A percentile compares a stretch with the other conserved stretches of the same genome.
Conservation (phyloP, 2,329 filamentous ascomycete species). For the Zymoseptoria passerinii region DNA sequence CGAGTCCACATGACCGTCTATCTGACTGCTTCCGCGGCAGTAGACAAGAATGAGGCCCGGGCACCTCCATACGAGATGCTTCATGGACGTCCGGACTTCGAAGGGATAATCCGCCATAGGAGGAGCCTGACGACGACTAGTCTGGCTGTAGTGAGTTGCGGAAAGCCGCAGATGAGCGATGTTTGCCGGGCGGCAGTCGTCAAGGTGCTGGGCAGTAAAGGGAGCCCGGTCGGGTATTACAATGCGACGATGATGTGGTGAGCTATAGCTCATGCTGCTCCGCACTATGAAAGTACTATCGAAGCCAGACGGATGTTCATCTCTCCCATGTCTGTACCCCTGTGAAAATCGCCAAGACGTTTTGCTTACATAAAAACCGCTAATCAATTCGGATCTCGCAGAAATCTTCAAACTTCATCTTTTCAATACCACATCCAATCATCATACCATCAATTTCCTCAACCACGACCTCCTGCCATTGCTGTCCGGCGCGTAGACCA, state of each 20-base stretch:
- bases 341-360: background rate
- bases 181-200: constrained; percentile 14
- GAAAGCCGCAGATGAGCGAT: constrained; percentile 14
- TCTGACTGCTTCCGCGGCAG: constrained; percentile 9
- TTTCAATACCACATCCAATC: background rate
- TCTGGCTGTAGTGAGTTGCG: constrained; percentile 16
- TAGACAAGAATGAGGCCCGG: constrained; percentile 4
- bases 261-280: background rate
- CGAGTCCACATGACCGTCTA: constrained; percentile 16
- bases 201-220: constrained; percentile 12
- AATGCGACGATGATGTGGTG: constrained; percentile 17
- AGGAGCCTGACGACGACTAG: constrained; percentile 6
- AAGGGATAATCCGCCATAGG: constrained; percentile 11
- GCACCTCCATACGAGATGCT: constrained; percentile 7
- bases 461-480: background rate
- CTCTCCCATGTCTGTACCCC: background rate
- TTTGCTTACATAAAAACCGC: background rate
- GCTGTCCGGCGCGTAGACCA: background rate
- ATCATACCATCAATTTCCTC: background rate
- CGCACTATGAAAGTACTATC: background rate
- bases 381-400: background rate
- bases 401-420: background rate
- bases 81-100: constrained; percentile 15
- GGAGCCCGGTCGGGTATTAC: constrained; percentile 14
- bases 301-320: background rate